phyloP scores from a whole-genome alignment of 1,284 basidiomycete species.

The Wallemia hederae region DNA sequence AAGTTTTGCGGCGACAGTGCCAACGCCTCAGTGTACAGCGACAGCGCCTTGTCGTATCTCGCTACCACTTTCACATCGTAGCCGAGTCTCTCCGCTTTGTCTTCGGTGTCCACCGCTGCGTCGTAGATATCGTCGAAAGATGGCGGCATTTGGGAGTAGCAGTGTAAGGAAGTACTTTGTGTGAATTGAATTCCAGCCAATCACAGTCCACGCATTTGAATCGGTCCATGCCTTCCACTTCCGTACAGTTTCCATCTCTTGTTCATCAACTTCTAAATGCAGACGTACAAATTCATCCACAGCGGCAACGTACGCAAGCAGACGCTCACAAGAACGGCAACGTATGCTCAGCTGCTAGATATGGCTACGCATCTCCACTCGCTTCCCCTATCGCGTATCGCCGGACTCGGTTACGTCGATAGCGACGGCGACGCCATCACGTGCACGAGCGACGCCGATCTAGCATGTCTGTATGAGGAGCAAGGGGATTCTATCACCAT shows the following conservation, averaged over 20 bases:
- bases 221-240: too few relatives aligned
- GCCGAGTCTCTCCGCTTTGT: background rate
- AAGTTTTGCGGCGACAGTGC: background rate
- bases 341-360: background rate
- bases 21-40: background rate
- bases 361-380: background rate
- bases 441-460: background rate
- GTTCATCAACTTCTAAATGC: too few relatives aligned
- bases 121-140: background rate
- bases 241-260: too few relatives aligned
- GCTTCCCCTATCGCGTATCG: background rate
- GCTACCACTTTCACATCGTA: background rate
- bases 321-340: background rate
- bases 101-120: background rate
- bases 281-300: background rate
- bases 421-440: background rate
- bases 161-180: too few relatives aligned
- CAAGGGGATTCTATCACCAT: background rate
- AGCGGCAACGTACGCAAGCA: background rate
- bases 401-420: background rate
- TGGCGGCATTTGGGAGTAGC: too few relatives aligned
- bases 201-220: too few relatives aligned
- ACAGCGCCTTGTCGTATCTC: background rate
- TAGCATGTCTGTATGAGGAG: background rate
- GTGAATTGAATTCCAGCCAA: too few relatives aligned